A percentile compares a stretch with the other conserved stretches of the same genome.
Conservation (phyloP, 495 filamentous ascomycete genomes). For the Lasiosphaeria miniovina region DNA sequence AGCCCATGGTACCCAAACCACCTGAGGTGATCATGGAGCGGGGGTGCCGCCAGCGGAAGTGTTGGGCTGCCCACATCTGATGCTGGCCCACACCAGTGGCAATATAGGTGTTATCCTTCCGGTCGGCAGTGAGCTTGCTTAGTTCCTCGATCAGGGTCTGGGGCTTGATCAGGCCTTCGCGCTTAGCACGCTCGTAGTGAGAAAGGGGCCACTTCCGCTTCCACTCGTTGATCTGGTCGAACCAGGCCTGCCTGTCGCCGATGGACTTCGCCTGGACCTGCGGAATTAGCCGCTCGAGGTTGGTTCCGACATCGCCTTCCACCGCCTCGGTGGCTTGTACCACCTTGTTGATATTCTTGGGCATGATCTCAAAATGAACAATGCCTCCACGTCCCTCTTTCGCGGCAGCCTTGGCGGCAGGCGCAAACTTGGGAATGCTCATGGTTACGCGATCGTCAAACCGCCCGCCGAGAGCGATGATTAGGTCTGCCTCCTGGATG, state of each 20-base stretch:
- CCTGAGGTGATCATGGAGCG: conserved; percentile 89
- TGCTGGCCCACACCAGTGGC: conserved; percentile 92
- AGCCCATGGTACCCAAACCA: conserved; percentile 94
- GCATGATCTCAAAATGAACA: conserved; percentile 78
- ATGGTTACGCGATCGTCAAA: conserved; percentile 78
- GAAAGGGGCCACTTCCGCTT: conserved; percentile 79
- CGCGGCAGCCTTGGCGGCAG: conserved; percentile 63
- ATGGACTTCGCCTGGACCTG: conserved; percentile 55
- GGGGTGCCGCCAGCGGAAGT: conserved; percentile 86
- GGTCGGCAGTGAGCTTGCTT: conserved; percentile 65
- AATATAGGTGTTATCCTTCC: conserved; percentile 80
- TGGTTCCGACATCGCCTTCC: conserved; percentile 68
- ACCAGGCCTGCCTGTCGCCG: conserved; percentile 74
- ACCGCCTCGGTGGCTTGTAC: conserved; percentile 78
- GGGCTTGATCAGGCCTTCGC: conserved; percentile 77
- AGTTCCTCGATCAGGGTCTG: conserved; percentile 82
- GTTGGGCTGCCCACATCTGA: conserved; percentile 96
- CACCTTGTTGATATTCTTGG: conserved; percentile 87
- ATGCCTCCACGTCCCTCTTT: conserved; percentile 71
- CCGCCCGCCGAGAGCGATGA: conserved; percentile 71
- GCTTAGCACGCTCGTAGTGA: conserved; percentile 66
- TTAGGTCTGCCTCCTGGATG: conserved; percentile 74
- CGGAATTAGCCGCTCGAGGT: conserved; percentile 71
- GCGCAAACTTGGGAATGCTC: conserved; percentile 63
- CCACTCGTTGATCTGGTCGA: conserved; percentile 82